Conservation (phyloP, 2,329 filamentous ascomycete species). For the Aspergillus calidoustus region DNA sequence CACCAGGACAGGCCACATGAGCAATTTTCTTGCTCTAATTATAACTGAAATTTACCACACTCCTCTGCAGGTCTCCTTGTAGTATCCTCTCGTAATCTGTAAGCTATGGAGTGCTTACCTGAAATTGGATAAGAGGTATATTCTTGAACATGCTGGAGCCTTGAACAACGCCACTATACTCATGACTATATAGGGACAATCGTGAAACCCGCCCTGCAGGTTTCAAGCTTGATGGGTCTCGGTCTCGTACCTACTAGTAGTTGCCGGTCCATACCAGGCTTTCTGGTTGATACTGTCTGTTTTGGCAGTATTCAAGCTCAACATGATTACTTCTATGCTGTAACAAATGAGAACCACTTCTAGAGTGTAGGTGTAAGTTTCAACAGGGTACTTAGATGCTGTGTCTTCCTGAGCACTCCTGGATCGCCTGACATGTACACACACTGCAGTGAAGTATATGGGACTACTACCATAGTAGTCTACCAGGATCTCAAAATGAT, state of each 20-base stretch:
- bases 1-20: neutral
- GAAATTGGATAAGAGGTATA: neutral
- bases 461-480: neutral
- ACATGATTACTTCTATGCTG: neutral
- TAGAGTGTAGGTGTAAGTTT: neutral
- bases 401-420: neutral
- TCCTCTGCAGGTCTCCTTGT: neutral
- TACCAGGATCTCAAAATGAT: neutral
- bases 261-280: too few relatives aligned
- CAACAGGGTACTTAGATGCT: neutral
- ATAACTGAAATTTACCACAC: slow-evolving; percentile 2
- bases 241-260: too few relatives aligned
- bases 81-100: neutral
- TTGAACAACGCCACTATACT: neutral
- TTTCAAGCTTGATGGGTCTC: neutral
- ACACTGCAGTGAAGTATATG: neutral
- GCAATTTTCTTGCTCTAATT: slow-evolving; percentile 8
- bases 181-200: neutral
- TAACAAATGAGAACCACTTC: neutral
- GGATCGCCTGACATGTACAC: neutral
- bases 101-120: neutral
- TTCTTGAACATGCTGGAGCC: neutral
- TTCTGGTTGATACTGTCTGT: too few relatives aligned
- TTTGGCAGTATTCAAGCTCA: neutral
- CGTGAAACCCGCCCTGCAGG: neutral